phyloP scores from a whole-genome alignment of 2,329 filamentous ascomycete species.

The Fusarium protoensiforme region DNA sequence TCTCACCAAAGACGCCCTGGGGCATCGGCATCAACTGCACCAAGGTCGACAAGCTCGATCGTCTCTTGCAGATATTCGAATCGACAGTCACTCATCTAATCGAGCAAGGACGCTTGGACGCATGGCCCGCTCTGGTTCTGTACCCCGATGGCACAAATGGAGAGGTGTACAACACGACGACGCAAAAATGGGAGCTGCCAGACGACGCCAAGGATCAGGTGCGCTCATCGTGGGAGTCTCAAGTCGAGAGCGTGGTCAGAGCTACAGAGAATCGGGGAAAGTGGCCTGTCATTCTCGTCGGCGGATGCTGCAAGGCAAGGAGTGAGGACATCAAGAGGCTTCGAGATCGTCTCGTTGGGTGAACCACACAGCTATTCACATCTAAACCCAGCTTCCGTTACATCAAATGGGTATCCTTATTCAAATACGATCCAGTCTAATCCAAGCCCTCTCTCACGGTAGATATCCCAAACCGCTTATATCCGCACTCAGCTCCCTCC shows the following conservation, averaged over 20 bases:
- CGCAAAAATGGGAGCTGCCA: constrained; percentile 67
- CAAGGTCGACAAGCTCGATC: constrained; percentile 70
- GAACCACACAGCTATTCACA: background rate
- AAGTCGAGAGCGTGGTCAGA: constrained; percentile 55
- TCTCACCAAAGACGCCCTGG: constrained; percentile 58
- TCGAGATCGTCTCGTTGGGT: constrained; percentile 30
- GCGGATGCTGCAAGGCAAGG: constrained; percentile 65
- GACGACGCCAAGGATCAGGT: constrained; percentile 34
- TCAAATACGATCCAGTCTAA: background rate
- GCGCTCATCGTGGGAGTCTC: constrained; percentile 57
- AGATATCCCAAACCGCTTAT: constrained; percentile 50
- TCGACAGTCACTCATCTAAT: constrained; percentile 55
- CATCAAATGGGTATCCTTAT: background rate
- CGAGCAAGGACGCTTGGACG: constrained; percentile 44
- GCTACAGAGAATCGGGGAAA: constrained; percentile 48
- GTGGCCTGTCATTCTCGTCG: constrained; percentile 61
- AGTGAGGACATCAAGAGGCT: constrained; percentile 50
- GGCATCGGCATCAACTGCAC: constrained; percentile 77
- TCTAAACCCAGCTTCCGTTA: background rate
- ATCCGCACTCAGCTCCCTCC: constrained; percentile 67
- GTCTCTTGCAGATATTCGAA: constrained; percentile 66
- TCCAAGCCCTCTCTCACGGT: background rate
- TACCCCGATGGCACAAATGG: constrained; percentile 78
- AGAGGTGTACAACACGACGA: constrained; percentile 73
- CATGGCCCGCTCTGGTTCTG: constrained; percentile 67